Conservation (phyloP, 768 basidiomycete genomes). For the Serendipita sp. region DNA sequence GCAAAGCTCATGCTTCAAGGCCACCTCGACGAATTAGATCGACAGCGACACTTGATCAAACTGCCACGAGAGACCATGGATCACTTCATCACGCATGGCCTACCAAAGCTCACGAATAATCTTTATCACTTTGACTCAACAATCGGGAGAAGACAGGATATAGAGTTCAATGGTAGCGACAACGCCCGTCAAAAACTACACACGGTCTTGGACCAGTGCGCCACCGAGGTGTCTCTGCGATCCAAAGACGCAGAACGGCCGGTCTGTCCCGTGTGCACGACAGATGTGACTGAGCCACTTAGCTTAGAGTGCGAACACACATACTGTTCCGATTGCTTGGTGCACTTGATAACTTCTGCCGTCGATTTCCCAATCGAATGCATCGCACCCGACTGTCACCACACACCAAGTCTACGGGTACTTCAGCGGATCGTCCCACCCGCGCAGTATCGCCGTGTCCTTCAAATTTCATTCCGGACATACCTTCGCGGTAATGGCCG, state of each 20-base stretch:
- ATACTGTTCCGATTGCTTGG: not conserved
- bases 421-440: not conserved
- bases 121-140: not conserved
- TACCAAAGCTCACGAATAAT: not conserved
- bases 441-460: not conserved
- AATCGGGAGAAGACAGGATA: not conserved
- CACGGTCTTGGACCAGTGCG: not conserved
- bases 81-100: not conserved
- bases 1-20: not conserved
- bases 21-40: not conserved
- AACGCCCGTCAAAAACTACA: not conserved
- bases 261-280: not conserved
- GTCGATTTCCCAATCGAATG: conserved; percentile 1
- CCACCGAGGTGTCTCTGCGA: not conserved
- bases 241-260: not conserved
- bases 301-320: not conserved
- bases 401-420: not conserved
- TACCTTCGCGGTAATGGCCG: not conserved
- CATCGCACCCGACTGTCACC: not conserved
- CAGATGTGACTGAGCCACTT: not conserved
- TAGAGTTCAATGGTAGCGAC: conserved; percentile 1
- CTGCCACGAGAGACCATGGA: not conserved
- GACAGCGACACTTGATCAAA: not conserved
- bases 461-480: not conserved
- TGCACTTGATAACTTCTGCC: not conserved